Base-by-base conservation (phyloP, 2,329 filamentous ascomycete species). In the Ophiostoma fasciatum region DNA sequence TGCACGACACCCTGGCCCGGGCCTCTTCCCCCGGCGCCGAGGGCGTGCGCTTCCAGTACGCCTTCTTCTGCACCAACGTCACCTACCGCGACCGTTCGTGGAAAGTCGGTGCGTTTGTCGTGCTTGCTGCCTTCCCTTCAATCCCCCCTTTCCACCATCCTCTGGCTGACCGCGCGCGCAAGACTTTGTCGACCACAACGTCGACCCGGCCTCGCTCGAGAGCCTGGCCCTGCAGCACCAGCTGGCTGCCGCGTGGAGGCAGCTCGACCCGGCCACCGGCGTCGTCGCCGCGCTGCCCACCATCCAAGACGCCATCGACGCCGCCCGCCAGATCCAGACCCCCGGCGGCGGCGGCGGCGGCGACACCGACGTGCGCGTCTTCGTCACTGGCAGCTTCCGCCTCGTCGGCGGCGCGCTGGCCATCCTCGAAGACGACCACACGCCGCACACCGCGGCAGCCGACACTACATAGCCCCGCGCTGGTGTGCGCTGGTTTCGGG, bases 31-130 rank as follows among this genome's bases (percentile, higher is more conserved):
- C 40, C 48, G 57, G 28, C 36, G 48, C 47, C 31, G 54, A 15
- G 31, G 54, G 26, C 56, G 13, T 13, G 7, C 42, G 61, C 0
- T 93, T 94, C 52, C 69, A 70, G 3, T 69, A 81, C 41, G 84
- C 77, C 10, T 62, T 93, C 5, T 48, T 52, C 21, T 49, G 46
- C 41, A 49, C 49, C 5, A 51, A 51, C 17, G 37, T 47, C 15
- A 73, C 70, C 0, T 66, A 64, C 43, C 59, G 62, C 15, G 48
- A 56, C 23, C 60, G 59, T 9, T 62, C 63, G 13, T 70, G 66
- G 45, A 71, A 70, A 51, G 46, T 54, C 49, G 55, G 52, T 57
- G 38, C 8, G 38, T 42, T 10, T 2, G 35, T 34, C 9, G 5
- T 15, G 5, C 6, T n/a, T n/a, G n/a, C n/a, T n/a, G n/a, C n/a